These are phyloP conservation scores for Curvularia sp. DNA, from an alignment of 2,329 filamentous ascomycete species.

Conservation along the genomic window DNA sequence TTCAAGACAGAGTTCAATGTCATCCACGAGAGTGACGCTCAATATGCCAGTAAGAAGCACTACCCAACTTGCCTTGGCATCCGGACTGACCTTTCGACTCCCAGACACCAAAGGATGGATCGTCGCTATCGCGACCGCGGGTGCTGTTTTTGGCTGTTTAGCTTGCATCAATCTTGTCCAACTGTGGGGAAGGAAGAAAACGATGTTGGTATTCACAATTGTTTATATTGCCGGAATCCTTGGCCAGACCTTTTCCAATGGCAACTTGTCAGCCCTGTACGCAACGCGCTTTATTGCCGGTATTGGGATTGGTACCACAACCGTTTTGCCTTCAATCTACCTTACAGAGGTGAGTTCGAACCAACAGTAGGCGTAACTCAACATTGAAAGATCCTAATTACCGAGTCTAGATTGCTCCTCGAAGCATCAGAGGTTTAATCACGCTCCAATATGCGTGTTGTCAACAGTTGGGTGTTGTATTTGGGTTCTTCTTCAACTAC, in stretches of 20 bases:
- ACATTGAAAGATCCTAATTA: not conserved
- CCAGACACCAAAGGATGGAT: not conserved
- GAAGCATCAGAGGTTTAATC: not conserved
- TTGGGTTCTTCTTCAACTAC: slow-evolving; percentile 3
- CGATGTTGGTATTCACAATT: not conserved
- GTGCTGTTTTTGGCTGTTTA: not conserved
- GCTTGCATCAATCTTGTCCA: not conserved
- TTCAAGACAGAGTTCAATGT: not conserved
- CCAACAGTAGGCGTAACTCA: not conserved
- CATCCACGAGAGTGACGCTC: not conserved
- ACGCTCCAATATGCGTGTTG: not conserved
- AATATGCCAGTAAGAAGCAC: not conserved
- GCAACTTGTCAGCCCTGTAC: not conserved
- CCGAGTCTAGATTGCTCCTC: not conserved
- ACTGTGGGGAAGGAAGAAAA: not conserved
- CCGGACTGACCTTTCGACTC: not conserved
- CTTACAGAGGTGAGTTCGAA: not conserved
- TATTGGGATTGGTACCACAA: not conserved
- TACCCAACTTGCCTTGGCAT: not conserved
- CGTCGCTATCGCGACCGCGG: not conserved
- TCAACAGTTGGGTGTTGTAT: not conserved
- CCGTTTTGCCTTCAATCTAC: slow-evolving; percentile 1
- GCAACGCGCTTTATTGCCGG: not conserved
- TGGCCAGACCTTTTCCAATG: not conserved
- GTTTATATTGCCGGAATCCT: not conserved